Evolutionary conservation across 164 flowering plant species (phyloP).

Genomic region (Kalanchoe fedtschenkoi): DNA sequence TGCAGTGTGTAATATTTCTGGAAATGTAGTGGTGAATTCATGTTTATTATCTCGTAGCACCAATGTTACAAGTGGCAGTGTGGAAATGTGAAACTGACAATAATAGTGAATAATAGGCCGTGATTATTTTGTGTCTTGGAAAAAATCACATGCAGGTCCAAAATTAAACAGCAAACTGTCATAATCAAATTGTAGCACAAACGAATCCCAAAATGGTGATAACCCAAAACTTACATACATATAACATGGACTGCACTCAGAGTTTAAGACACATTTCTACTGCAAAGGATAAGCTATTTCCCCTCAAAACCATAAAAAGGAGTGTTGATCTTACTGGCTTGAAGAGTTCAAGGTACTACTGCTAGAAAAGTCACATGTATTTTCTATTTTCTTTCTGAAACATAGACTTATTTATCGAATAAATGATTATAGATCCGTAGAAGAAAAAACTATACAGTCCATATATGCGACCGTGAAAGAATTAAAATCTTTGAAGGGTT

Average conservation of each 20-base stretch:
- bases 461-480: constrained; percentile 17
- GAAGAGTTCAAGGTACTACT: constrained; percentile 31
- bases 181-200: too few species aligned
- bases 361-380: not conserved
- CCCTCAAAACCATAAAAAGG: constrained; percentile 20
- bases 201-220: constrained; percentile 12
- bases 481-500: constrained; percentile 13
- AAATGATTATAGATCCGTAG: constrained; percentile 16
- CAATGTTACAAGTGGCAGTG: too few species aligned
- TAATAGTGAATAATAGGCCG: too few species aligned
- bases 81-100: too few species aligned
- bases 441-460: constrained; percentile 17
- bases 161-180: too few species aligned
- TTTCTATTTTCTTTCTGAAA: constrained; percentile 1
- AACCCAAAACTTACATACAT: constrained; percentile 13
- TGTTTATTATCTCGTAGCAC: too few species aligned
- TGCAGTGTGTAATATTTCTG: too few species aligned
- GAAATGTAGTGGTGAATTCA: too few species aligned
- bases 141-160: too few species aligned
- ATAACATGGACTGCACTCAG: not conserved
- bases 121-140: too few species aligned
- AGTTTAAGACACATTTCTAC: constrained; percentile 13
- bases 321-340: constrained; percentile 24
- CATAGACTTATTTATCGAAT: not conserved
- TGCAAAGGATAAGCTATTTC: constrained; percentile 17